Evolutionary conservation across 805 yeast genomes (phyloP).

Genomic region (Saccharomycopsis sp.): DNA sequence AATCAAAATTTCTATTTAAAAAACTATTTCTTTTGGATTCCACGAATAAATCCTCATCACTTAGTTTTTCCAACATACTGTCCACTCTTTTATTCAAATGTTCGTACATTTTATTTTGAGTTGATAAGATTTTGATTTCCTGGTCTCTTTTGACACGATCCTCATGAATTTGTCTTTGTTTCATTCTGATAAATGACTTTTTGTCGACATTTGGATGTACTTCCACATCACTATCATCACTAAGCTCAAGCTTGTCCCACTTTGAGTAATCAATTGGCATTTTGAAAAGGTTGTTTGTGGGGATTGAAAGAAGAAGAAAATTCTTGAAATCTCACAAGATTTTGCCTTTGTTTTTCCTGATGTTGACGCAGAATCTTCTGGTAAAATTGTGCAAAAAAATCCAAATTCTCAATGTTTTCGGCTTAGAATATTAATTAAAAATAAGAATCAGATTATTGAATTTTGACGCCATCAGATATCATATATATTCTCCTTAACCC

Average conservation of each 20-base stretch:
- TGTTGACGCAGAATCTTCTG: too few species aligned
- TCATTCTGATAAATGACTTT: conserved; percentile 86
- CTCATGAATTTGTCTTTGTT: conserved; percentile 94
- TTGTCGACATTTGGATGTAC: conserved; percentile 98
- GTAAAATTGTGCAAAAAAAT: too few species aligned
- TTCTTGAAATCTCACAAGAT: too few species aligned
- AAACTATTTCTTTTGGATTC: conserved; percentile 28
- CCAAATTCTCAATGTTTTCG: too few species aligned
- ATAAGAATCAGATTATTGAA: too few species aligned
- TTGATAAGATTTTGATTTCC: conserved; percentile 64
- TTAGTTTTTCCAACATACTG: conserved; percentile 36
- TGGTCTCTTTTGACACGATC: conserved; percentile 72
- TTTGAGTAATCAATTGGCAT: conserved; percentile 75
- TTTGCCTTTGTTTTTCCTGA: too few species aligned
- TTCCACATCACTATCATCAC: conserved; percentile 95
- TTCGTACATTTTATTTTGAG: conserved; percentile 73
- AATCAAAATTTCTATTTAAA: conserved; percentile 45
- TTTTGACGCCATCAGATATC: too few species aligned
- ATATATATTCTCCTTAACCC: too few species aligned
- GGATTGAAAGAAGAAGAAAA: too few species aligned
- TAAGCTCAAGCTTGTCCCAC: conserved; percentile 93
- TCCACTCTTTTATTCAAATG: conserved; percentile 69
- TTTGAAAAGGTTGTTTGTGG: too few species aligned
- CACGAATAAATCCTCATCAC: conserved; percentile 25
- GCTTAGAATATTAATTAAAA: too few species aligned